Percentiles rank a stretch among this genome's conserved stretches.
Conservation (phyloP, 495 filamentous ascomycete genomes). For the Melanomma pulvis-pyrius region DNA sequence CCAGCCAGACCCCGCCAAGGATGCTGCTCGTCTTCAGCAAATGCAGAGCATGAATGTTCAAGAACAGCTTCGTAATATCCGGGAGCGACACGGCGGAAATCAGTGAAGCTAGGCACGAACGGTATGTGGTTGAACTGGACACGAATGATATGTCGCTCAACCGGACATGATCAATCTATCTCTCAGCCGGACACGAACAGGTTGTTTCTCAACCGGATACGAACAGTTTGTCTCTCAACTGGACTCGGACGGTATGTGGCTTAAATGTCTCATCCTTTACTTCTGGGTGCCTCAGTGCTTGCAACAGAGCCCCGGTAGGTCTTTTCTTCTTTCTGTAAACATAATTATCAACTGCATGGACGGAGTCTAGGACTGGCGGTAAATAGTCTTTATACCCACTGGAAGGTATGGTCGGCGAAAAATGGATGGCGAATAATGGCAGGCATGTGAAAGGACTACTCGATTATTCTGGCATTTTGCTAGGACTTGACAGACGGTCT, state of each 20-base stretch:
- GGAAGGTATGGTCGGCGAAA: background rate
- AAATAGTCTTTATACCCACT: background rate
- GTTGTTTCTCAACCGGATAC: background rate
- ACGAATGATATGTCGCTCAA: background rate
- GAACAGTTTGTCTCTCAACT: background rate
- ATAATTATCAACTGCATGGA: conserved; percentile 5
- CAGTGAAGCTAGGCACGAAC: background rate
- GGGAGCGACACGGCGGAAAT: conserved; percentile 21
- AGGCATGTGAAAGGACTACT: background rate
- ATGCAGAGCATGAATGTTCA: conserved; percentile 68
- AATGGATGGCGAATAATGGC: no score
- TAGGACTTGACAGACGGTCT: background rate
- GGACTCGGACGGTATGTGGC: background rate
- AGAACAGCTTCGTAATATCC: conserved; percentile 60
- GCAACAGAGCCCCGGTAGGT: background rate
- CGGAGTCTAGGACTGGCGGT: background rate
- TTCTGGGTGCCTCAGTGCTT: background rate
- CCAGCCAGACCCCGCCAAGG: conserved; percentile 57
- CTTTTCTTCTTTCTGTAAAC: background rate
- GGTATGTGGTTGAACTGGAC: background rate
- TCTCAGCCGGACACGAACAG: background rate
- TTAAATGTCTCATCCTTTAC: background rate
- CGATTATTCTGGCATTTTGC: background rate
- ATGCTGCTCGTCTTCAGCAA: conserved; percentile 58
- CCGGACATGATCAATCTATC: no score